phyloP scores from a whole-genome alignment of 2,329 filamentous ascomycete genomes.

The Drechslera avenae region DNA sequence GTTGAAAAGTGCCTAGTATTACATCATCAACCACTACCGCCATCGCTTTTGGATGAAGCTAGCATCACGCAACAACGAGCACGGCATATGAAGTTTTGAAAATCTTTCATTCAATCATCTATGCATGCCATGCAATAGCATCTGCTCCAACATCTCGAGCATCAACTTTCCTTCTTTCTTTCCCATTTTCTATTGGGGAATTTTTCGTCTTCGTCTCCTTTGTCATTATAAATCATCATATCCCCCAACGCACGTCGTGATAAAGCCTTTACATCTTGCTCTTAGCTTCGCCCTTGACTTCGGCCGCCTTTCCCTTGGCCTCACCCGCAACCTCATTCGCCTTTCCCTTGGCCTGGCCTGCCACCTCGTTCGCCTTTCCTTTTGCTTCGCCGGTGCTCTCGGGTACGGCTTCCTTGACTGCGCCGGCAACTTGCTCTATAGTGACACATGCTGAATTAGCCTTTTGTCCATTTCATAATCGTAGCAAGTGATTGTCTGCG shows the following conservation, averaged over 20 bases:
- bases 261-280: constrained; percentile 46
- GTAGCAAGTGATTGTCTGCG: not conserved
- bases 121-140: not conserved
- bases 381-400: constrained; percentile 44
- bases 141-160: too few relatives aligned
- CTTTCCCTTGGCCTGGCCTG: constrained; percentile 50
- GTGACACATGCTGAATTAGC: constrained; percentile 16
- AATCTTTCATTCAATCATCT: constrained; percentile 11
- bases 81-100: too few relatives aligned
- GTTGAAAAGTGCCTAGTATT: too few relatives aligned
- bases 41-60: too few relatives aligned
- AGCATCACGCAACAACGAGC: too few relatives aligned
- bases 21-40: too few relatives aligned
- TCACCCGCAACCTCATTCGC: constrained; percentile 52
- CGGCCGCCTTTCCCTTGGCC: constrained; percentile 51
- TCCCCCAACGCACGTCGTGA: not conserved
- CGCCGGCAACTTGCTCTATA: constrained; percentile 58
- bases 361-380: constrained; percentile 50
- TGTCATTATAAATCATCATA: constrained; percentile 6
- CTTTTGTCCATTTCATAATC: not conserved
- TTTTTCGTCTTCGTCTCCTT: not conserved
- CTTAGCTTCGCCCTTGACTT: constrained; percentile 54
- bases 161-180: too few relatives aligned
- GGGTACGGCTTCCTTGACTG: constrained; percentile 45
- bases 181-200: too few relatives aligned